Base-by-base conservation (phyloP, 371 early-diverging fungal species). In the Syncephalastrum sp. region DNA sequence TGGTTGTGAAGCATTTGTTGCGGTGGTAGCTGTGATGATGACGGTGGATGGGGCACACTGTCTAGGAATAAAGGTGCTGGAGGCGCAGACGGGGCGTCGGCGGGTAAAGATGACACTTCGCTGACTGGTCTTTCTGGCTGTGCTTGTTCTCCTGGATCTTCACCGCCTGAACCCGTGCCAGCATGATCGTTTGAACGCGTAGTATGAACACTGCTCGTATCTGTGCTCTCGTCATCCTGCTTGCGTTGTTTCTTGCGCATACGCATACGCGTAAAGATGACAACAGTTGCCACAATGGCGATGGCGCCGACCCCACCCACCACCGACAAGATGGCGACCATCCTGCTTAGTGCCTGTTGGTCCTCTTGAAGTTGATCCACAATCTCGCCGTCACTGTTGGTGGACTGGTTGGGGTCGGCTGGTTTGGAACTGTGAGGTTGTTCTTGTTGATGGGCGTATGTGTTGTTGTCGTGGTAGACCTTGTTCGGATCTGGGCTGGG, bases 281-380 rank as follows among this genome's bases (percentile, higher is more conserved):
- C 52, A 50, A 64, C 53, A 25, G 59, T 56, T 50, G 60, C 57
- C 5, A 64, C 55, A 10, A 59, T 52, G 21, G 59, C 64, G 33
- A 64, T 50, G 14, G 50, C 56, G 14, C 56, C 56, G 14, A 60
- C 25, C 1, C 64, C 64, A 3, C 64, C 59, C 5, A 64, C 64
- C 8, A 64, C 48, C 3, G 56, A 53, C 14, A 64, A 33, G 47
- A 59, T 64, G n/a, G 53, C 42, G 3, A 53, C 49, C 54, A 59
- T 64, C 13, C 64, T 55, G 23, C 56, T 47, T 15, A 64, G 47
- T 8, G 64, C 64, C 29, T 50, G 60, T 27, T 64, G 64, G 24
- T 64, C 64, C 17, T 64, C 64, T 33, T 59, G 51, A 25, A 64
- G 49, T 33, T 64, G 64, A n/a, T 59, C 55, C 47, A 47, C 64